Evolutionary conservation across 495 filamentous ascomycete species (phyloP), one percentile per base, ranked within the genome.

Genomic region (Tricharina praecox): DNA sequence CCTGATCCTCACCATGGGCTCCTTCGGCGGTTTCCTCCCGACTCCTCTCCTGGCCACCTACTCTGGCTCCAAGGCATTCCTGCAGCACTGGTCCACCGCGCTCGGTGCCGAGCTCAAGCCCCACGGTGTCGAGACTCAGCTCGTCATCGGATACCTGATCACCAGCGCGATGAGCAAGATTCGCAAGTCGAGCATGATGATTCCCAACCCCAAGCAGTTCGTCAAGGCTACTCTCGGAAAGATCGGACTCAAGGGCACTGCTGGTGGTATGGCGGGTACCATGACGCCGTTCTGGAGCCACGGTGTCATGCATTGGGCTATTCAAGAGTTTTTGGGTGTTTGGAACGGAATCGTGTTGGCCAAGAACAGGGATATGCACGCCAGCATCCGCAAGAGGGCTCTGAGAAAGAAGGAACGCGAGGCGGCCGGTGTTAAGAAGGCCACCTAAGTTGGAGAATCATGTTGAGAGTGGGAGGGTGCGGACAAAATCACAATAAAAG

Each of bases 131-230:
- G 76, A 79, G 35, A 87, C 94, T 33, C 74, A 95, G 58, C 71
- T 95, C 33, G 78, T 90, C 21, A 72, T 95, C 53, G 81, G 78
- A 52, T 88, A 99, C 64, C 75, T 99, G 50, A 83, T 99, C 58
- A 87, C 83, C 19, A 82, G 80, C 11, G 85, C 90, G 46, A 96
- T 99, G 92, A 84, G 77, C 62, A 99, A 99, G 76, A 73, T 99
- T 50, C 76, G 85, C 51, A 76, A 74, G 45, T 67, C 85, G 1
- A 85, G 74, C 53, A 62, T 76, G 28, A 62, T 82, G 53, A 82
- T 94, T 46, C 90, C 92, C 9, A 84, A 68, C 47, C 81, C 88
- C 4, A 80, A 76, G 62, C 66, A 68, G 34, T 96, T 95, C 62
- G 92, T 99, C 15, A 72, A 73, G 50, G 66, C 81, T 2, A 76